A percentile compares a stretch with the other conserved stretches of the same genome.
These are phyloP conservation scores for Gomphus bonarii DNA, from an alignment of 1,284 basidiomycete genomes.

Conservation along the genomic window DNA sequence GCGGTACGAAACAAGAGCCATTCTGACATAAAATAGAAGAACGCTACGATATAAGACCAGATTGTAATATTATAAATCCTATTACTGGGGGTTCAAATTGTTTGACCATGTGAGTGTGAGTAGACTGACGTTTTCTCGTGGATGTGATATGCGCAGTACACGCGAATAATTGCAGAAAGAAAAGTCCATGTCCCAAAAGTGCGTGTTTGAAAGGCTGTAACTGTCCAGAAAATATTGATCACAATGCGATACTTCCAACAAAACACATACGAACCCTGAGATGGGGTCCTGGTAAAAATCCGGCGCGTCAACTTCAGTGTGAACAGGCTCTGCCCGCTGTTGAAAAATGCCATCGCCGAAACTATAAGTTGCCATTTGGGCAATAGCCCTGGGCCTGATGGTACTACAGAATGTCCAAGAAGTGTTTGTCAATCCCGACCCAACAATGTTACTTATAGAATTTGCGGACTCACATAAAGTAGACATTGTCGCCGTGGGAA, in stretches of 20 bases:
- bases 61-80: slow-evolving; percentile 90
- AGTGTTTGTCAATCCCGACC: neutral
- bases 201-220: slow-evolving; percentile 75
- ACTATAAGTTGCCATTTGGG: slow-evolving; percentile 83
- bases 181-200: slow-evolving; percentile 88
- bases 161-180: slow-evolving; percentile 69
- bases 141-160: slow-evolving; percentile 84
- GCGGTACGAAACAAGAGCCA: slow-evolving; percentile 76
- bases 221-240: slow-evolving; percentile 29
- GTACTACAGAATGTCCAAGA: slow-evolving; percentile 26
- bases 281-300: slow-evolving; percentile 58
- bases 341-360: slow-evolving; percentile 69
- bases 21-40: slow-evolving; percentile 84
- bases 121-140: slow-evolving; percentile 59
- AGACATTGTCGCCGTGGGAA: neutral
- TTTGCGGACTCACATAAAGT: neutral
- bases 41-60: slow-evolving; percentile 82
- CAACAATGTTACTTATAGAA: neutral
- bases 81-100: slow-evolving; percentile 4
- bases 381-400: slow-evolving; percentile 55
- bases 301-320: slow-evolving; percentile 69
- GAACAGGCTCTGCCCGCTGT: slow-evolving; percentile 73
- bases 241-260: neutral
- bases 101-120: neutral
- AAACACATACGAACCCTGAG: slow-evolving; percentile 24